A percentile compares a stretch with the other conserved stretches of the same genome.
These are phyloP conservation scores for Penicillium soppii DNA, from an alignment of 495 filamentous ascomycete species.

Conservation along the genomic window DNA sequence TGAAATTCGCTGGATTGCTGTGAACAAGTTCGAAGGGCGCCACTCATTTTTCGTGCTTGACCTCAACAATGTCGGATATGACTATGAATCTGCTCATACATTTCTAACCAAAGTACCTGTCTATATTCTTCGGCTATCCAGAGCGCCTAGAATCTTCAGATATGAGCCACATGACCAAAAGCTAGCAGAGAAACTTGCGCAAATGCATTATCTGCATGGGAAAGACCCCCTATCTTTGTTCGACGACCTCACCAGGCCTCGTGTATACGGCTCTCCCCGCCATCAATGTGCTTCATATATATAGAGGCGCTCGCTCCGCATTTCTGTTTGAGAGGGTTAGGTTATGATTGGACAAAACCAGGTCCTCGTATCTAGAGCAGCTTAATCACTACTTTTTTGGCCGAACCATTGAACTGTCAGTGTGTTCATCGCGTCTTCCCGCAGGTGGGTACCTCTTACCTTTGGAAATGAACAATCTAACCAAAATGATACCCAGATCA, in stretches of 20 bases:
- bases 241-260: neutral
- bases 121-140: conserved; percentile 7
- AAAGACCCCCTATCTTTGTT: conserved; percentile 7
- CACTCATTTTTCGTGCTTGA: conserved; percentile 9
- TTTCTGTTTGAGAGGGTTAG: no score
- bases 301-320: no score
- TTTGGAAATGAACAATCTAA: no score
- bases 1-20: conserved; percentile 1
- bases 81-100: conserved; percentile 3
- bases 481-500: no score
- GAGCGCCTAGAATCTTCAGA: conserved; percentile 3
- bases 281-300: no score
- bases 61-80: conserved; percentile 6
- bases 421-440: no score
- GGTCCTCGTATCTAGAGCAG: no score
- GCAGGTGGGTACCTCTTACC: no score
- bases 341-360: no score
- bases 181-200: conserved; percentile 1
- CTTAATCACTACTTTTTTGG: no score
- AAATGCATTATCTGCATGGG: conserved; percentile 6
- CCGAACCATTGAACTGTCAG: no score
- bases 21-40: neutral
- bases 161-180: neutral
- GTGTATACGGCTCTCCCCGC: no score
- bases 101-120: neutral